These are phyloP conservation scores for Neofusicoccum cordaticola DNA, from an alignment of 2,329 filamentous ascomycete species.

Conservation along the genomic window DNA sequence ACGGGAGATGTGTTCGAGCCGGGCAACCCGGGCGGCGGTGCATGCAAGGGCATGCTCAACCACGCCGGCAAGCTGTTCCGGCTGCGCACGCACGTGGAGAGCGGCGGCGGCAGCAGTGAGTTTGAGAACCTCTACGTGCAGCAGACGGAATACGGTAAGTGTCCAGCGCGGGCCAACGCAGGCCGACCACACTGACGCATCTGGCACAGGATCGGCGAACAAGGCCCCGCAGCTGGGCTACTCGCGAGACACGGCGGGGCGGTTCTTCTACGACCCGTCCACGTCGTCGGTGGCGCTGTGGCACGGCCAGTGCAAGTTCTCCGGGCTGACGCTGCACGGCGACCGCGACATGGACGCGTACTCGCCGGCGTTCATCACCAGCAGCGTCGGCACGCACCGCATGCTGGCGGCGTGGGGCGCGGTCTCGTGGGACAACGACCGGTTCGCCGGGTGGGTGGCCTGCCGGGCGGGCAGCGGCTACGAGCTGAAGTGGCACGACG, in stretches of 20 bases:
- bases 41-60: neutral
- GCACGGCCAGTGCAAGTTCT: neutral
- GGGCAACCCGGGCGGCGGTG: neutral
- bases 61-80: neutral
- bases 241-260: neutral
- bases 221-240: neutral
- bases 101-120: neutral
- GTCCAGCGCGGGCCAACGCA: neutral
- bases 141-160: neutral
- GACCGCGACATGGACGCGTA: slow-evolving; percentile 8
- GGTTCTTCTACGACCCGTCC: neutral
- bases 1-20: neutral
- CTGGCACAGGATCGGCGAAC: neutral
- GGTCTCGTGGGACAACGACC: slow-evolving; percentile 15
- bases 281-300: neutral
- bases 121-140: slow-evolving; percentile 5
- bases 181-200: neutral
- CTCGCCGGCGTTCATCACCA: slow-evolving; percentile 7
- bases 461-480: neutral
- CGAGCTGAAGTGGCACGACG: slow-evolving; percentile 10
- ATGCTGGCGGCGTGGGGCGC: slow-evolving; percentile 2
- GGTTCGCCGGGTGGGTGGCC: slow-evolving; percentile 14
- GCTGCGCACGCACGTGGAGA: slow-evolving; percentile 1
- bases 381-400: slow-evolving; percentile 4
- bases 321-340: neutral